Base-by-base conservation (phyloP, 1,284 basidiomycete genomes). In the Apiotrichum montevideense region DNA sequence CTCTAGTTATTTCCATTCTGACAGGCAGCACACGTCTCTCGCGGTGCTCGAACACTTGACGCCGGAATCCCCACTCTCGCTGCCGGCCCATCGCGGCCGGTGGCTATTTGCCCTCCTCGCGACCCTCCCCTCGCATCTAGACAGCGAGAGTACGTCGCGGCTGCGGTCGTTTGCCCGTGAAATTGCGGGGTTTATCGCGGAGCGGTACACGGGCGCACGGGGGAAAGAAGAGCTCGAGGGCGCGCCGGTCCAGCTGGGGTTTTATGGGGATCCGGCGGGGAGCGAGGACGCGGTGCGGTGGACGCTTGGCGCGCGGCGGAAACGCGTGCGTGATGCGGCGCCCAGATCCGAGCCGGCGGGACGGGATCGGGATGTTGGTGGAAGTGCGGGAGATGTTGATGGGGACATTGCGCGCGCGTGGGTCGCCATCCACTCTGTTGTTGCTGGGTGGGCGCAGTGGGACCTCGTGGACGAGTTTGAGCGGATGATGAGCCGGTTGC, bases 101-200 rank as follows among this genome's bases (percentile, higher is more conserved):
- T 96, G 93, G 92, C 84, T 92, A 46, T 91, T 95, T 72, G 81
- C 83, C 3, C 81, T 94, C 45, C 80, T 97, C 13, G 79, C 86
- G 14, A 81, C 84, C 46, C 78, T 93, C 21, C 89, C 92, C 55
- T 81, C 84, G 11, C 80, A 84, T 37, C 77, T 94, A 35, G 82
- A 84, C 40, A 84, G 86, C 13, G 87, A 90, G 58, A 87, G 95
- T 65, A 86, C 87, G 74, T 86, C 83, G 63, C 79, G 83, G 2
- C 74, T 96, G 52, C 85, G 93, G 14, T 85, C 82, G 52, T 81
- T 97, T 33, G 88, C 87, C 2, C 84, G 90, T 37, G 84, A 83
- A 3, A 86, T 86, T 66, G 79, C 89, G 35, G 78, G 79, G 21
- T 75, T 87, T 11, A 78, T 87, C 66, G 80, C 62, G 56, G 64